Evolutionary conservation across 176 grass and related monocot species (phyloP).

Genomic region (Tillandsia leiboldiana): DNA sequence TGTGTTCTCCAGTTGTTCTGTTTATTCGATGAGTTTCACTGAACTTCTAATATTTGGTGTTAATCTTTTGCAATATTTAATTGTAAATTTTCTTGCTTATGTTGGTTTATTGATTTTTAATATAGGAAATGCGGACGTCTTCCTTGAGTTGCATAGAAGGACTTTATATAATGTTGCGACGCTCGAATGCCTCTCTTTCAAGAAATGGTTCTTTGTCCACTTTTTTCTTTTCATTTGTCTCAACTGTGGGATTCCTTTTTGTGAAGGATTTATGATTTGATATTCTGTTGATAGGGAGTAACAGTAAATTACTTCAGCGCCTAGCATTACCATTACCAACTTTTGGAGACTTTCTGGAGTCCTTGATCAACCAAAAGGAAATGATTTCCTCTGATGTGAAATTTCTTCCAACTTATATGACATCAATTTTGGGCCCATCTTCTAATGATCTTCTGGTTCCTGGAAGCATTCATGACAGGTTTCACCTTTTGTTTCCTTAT

Average conservation of each 20-base stretch:
- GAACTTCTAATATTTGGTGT: no score
- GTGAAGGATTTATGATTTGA: conserved; percentile 15
- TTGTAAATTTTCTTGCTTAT: no score
- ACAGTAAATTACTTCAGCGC: conserved; percentile 34
- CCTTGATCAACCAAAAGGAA: conserved; percentile 56
- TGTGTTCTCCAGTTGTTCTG: not conserved
- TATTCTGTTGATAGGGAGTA: conserved; percentile 46
- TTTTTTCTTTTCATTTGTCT: conserved; percentile 17
- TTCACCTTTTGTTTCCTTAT: conserved; percentile 10
- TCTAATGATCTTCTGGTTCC: conserved; percentile 49
- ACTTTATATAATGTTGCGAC: conserved; percentile 52
- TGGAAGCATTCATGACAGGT: conserved; percentile 64
- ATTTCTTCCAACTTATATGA: conserved; percentile 73
- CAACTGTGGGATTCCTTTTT: conserved; percentile 8
- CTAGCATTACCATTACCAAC: conserved; percentile 37
- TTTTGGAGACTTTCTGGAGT: conserved; percentile 61
- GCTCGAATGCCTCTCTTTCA: conserved; percentile 33
- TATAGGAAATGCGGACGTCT: conserved; percentile 65
- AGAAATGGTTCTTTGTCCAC: conserved; percentile 42
- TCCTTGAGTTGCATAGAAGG: conserved; percentile 65
- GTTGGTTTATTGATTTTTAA: conserved; percentile 12
- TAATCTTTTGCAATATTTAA: no score
- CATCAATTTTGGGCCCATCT: conserved; percentile 56
- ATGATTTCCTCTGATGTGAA: conserved; percentile 65
- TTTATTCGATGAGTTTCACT: no score